Percentiles rank a stretch among this genome's conserved stretches.
phyloP scores from a whole-genome alignment of 139 green algal species.

The Ostreobium quekettii region DNA sequence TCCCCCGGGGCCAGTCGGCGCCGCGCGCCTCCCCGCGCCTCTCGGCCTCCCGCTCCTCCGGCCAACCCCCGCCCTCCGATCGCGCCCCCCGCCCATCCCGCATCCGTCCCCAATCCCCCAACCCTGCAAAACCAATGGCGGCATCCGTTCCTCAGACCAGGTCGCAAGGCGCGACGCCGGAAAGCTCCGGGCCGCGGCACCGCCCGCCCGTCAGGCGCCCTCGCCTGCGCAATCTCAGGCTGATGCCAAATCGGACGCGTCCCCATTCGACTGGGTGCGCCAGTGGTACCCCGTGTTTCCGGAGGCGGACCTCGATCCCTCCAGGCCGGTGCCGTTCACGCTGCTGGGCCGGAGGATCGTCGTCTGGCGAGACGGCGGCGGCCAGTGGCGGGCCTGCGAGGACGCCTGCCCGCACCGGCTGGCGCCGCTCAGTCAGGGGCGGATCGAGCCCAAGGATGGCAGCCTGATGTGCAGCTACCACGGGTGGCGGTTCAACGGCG shows the following conservation, averaged over 20 bases:
- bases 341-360: slow-evolving; percentile 39
- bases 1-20: too few species aligned
- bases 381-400: slow-evolving; percentile 30
- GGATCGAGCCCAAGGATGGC: slow-evolving; percentile 35
- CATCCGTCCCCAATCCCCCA: too few species aligned
- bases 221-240: too few species aligned
- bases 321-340: slow-evolving; percentile 15
- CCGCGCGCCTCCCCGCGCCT: too few species aligned
- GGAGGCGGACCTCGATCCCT: slow-evolving; percentile 26
- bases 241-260: neutral
- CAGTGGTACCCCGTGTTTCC: slow-evolving; percentile 43
- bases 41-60: too few species aligned
- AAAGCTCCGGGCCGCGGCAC: too few species aligned
- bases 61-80: too few species aligned
- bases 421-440: slow-evolving; percentile 47
- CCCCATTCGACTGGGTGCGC: slow-evolving; percentile 21
- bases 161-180: too few species aligned
- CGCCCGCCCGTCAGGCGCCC: too few species aligned
- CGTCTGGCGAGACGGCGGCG: slow-evolving; percentile 32
- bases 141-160: too few species aligned
- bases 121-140: too few species aligned
- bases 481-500: slow-evolving; percentile 35
- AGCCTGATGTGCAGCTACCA: slow-evolving; percentile 45
- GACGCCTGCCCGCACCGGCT: slow-evolving; percentile 51
- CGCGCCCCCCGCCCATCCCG: too few species aligned